Evolutionary conservation across 495 filamentous ascomycete genomes (phyloP).

Genomic region (Acidiella bohemica): DNA sequence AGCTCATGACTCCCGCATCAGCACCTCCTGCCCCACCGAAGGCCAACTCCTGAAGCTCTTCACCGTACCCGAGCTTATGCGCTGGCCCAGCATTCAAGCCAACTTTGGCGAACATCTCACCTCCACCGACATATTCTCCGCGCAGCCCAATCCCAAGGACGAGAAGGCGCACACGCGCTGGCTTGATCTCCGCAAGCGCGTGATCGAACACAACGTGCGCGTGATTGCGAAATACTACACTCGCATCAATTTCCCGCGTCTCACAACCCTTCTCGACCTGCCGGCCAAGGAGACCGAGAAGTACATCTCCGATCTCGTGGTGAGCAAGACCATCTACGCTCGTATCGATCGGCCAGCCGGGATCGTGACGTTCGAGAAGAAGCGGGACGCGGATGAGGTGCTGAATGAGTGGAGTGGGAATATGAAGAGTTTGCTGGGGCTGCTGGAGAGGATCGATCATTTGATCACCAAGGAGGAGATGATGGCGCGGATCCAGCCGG

Average conservation of each 20-base stretch:
- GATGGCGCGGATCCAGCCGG: slow-evolving; percentile 89
- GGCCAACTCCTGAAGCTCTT: slow-evolving; percentile 78
- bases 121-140: slow-evolving; percentile 69
- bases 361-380: slow-evolving; percentile 85
- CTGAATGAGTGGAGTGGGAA: slow-evolving; percentile 97
- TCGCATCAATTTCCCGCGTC: slow-evolving; percentile 75
- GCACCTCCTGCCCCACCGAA: slow-evolving; percentile 52
- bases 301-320: slow-evolving; percentile 91
- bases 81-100: slow-evolving; percentile 84
- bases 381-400: slow-evolving; percentile 89
- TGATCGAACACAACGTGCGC: slow-evolving; percentile 97
- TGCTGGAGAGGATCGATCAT: slow-evolving; percentile 91
- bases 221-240: slow-evolving; percentile 98
- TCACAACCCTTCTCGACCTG: slow-evolving; percentile 81
- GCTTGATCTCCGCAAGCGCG: slow-evolving; percentile 89
- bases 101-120: slow-evolving; percentile 81
- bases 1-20: slow-evolving; percentile 45
- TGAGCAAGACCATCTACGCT: slow-evolving; percentile 90
- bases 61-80: slow-evolving; percentile 92
- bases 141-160: slow-evolving; percentile 33
- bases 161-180: slow-evolving; percentile 69
- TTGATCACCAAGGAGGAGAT: slow-evolving; percentile 99
- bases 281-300: slow-evolving; percentile 92
- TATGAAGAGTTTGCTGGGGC: slow-evolving; percentile 90
- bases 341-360: slow-evolving; percentile 92